phyloP scores from a whole-genome alignment of 1,284 basidiomycete genomes.

The Ustilago crameri region DNA sequence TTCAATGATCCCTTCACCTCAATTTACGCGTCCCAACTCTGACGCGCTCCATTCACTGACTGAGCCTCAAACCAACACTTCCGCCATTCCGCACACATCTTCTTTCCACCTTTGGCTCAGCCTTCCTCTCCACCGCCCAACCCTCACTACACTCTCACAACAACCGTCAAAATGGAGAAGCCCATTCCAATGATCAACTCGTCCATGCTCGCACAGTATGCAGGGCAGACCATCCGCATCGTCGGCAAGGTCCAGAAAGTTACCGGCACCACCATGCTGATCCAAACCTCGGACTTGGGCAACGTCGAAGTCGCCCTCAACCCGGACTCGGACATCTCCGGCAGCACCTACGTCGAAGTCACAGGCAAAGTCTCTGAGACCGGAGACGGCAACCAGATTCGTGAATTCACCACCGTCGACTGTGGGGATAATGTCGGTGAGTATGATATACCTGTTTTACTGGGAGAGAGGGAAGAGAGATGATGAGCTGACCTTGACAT shows the following conservation, averaged over 20 bases:
- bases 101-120: neutral
- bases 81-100: too few species aligned
- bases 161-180: conserved; percentile 54
- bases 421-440: conserved; percentile 59
- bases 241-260: conserved; percentile 62
- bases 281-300: conserved; percentile 61
- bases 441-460: too few species aligned
- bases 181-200: conserved; percentile 65
- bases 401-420: conserved; percentile 52
- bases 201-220: conserved; percentile 45
- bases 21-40: conserved; percentile 8
- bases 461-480: too few species aligned
- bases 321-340: conserved; percentile 42
- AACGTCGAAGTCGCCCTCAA: conserved; percentile 60
- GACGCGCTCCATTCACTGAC: conserved; percentile 2
- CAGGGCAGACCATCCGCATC: conserved; percentile 56
- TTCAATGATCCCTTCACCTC: neutral
- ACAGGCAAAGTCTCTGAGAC: conserved; percentile 62
- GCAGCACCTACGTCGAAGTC: conserved; percentile 56
- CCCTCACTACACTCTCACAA: neutral
- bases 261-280: conserved; percentile 51
- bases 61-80: conserved; percentile 13
- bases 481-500: neutral
- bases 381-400: conserved; percentile 31
- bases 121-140: neutral